Evolutionary conservation across 2,329 filamentous ascomycete genomes (phyloP).

Genomic region (Nigrospora osmanthi): DNA sequence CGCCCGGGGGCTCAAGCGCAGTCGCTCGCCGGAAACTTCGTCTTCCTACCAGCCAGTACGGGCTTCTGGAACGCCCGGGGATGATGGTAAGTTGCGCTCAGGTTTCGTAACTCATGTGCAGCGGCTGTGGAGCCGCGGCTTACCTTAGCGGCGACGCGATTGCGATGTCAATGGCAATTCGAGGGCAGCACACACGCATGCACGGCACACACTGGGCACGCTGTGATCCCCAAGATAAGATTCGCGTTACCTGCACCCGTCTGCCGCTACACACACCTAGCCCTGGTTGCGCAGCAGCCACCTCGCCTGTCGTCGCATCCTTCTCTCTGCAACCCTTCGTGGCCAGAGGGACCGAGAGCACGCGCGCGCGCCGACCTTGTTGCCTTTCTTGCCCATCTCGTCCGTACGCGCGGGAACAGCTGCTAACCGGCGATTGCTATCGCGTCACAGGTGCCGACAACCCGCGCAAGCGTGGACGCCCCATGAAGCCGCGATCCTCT

Average conservation of each 20-base stretch:
- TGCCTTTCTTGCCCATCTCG: not conserved
- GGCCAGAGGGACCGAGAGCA: no score
- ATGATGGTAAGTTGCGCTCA: constrained; percentile 62
- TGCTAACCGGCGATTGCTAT: constrained; percentile 16
- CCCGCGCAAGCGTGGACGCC: constrained; percentile 51
- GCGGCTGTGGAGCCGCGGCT: constrained; percentile 2
- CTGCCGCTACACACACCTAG: no score
- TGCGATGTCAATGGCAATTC: not conserved
- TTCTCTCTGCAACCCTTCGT: no score
- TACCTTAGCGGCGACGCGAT: constrained; percentile 2
- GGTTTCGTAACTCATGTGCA: not conserved
- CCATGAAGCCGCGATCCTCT: constrained; percentile 50
- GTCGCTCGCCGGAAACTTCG: constrained; percentile 58
- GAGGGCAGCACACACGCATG: not conserved
- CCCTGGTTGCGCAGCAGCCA: no score
- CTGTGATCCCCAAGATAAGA: not conserved
- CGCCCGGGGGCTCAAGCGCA: constrained; percentile 69
- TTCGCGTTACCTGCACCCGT: constrained; percentile 1
- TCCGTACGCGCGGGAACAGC: constrained; percentile 12
- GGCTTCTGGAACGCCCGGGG: constrained; percentile 49
- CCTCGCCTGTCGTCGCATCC: no score
- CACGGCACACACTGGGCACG: not conserved
- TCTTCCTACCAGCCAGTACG: constrained; percentile 45
- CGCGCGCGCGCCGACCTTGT: no score
- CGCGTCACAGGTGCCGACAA: constrained; percentile 36